These are phyloP conservation scores for Diversispora epigaea DNA, from an alignment of 192 early-diverging fungal genomes.

Conservation along the genomic window DNA sequence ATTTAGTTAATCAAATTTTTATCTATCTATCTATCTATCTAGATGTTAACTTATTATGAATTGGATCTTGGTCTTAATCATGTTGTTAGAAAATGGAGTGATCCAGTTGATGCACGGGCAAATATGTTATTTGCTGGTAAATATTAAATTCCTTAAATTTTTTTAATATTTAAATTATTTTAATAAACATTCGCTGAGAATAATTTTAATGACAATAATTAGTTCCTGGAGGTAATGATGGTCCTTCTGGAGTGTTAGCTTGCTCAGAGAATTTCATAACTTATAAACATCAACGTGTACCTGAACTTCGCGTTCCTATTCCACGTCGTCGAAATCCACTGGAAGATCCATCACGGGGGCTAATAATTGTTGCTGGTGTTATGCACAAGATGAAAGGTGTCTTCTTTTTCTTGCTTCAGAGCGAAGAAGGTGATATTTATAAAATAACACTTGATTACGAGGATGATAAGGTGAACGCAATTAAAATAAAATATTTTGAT, in stretches of 20 bases:
- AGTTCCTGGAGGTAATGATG: conserved; percentile 87
- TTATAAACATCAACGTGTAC: conserved; percentile 74
- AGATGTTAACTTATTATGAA: conserved; percentile 91
- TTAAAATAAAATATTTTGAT: conserved; percentile 95
- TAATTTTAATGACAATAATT: neutral
- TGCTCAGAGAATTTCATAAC: conserved; percentile 89
- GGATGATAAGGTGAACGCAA: conserved; percentile 56
- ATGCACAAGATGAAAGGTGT: conserved; percentile 89
- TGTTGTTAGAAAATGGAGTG: conserved; percentile 95
- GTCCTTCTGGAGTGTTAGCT: conserved; percentile 96
- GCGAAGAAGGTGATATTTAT: conserved; percentile 91
- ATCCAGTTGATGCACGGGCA: conserved; percentile 68
- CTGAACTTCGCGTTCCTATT: conserved; percentile 70
- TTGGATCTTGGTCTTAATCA: conserved; percentile 98
- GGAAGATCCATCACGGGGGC: conserved; percentile 62
- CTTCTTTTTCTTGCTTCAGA: conserved; percentile 91
- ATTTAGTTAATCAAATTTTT: too few species aligned
- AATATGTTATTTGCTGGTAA: conserved; percentile 80
- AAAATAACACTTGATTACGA: conserved; percentile 86
- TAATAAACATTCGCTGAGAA: neutral
- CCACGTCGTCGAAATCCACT: conserved; percentile 73
- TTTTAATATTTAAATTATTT: neutral
- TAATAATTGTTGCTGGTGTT: conserved; percentile 79
- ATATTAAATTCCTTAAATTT: conserved; percentile 1
- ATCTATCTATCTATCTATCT: neutral